phyloP scores from a whole-genome alignment of 2,329 filamentous ascomycete genomes.

The Furcasterigmium furcatum region DNA sequence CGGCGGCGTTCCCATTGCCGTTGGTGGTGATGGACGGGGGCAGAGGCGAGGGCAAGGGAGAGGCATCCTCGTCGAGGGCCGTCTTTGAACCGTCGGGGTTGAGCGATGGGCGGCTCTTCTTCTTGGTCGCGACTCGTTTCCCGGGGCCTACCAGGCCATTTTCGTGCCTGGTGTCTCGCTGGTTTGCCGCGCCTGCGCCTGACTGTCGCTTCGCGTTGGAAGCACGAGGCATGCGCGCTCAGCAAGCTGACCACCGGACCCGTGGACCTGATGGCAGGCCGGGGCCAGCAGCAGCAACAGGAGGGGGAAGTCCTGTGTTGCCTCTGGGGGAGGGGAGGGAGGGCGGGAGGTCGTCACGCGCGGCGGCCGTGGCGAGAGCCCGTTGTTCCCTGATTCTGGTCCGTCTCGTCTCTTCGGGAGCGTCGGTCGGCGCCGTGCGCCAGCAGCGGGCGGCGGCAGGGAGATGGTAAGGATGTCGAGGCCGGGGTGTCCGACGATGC shows the following conservation, averaged over 20 bases:
- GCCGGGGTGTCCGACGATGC: no score
- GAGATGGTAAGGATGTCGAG: no score
- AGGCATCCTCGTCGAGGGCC: slow-evolving; percentile 21
- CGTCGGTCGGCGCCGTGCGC: no score
- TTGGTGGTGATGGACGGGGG: slow-evolving; percentile 20
- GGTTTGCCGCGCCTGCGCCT: slow-evolving; percentile 57
- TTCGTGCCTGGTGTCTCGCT: slow-evolving; percentile 76
- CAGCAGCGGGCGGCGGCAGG: no score
- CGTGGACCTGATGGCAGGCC: slow-evolving; percentile 26
- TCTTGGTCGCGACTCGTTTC: slow-evolving; percentile 35
- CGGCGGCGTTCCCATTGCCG: slow-evolving; percentile 16
- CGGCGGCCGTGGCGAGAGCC: no score
- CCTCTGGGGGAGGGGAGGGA: slow-evolving; percentile 4
- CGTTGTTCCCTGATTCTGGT: no score
- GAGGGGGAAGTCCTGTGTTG: slow-evolving; percentile 1
- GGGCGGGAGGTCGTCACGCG: neutral
- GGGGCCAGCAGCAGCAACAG: slow-evolving; percentile 28
- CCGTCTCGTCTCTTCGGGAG: no score
- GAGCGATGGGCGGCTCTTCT: slow-evolving; percentile 42
- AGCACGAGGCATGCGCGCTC: slow-evolving; percentile 57
- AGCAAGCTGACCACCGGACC: slow-evolving; percentile 31
- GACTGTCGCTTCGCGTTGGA: slow-evolving; percentile 59
- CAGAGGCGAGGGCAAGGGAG: slow-evolving; percentile 16
- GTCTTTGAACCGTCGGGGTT: slow-evolving; percentile 11
- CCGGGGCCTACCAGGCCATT: slow-evolving; percentile 73